Evolutionary conservation across 1,139 yeast genomes (phyloP).

Genomic region (Nadsonia starkeyi-henricii): DNA sequence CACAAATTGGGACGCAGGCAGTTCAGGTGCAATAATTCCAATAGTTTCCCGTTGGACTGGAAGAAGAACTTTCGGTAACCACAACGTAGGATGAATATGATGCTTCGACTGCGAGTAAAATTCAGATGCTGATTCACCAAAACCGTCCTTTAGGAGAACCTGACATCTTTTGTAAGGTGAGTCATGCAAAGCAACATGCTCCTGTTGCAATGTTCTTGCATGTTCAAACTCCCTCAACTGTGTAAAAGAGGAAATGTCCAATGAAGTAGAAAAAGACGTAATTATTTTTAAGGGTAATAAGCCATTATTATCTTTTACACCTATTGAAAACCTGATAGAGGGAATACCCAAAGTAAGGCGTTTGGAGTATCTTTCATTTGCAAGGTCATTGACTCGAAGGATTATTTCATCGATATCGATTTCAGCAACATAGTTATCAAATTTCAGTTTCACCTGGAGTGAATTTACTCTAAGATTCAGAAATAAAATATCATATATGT

Average conservation of each 20-base stretch:
- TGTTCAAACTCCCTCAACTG: constrained; percentile 38
- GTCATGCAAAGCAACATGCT: constrained; percentile 57
- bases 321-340: constrained; percentile 24
- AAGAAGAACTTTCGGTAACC: constrained; percentile 50
- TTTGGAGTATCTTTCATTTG: constrained; percentile 51
- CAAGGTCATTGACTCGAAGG: constrained; percentile 50
- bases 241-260: constrained; percentile 45
- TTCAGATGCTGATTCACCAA: constrained; percentile 25
- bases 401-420: constrained; percentile 25
- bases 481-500: constrained; percentile 55
- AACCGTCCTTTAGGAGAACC: constrained; percentile 44
- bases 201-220: constrained; percentile 42
- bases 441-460: constrained; percentile 21
- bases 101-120: constrained; percentile 29
- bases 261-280: constrained; percentile 36
- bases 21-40: constrained; percentile 14
- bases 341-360: constrained; percentile 41
- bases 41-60: constrained; percentile 36
- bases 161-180: constrained; percentile 73
- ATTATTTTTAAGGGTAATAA: constrained; percentile 13
- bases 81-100: constrained; percentile 41
- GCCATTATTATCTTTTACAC: constrained; percentile 17
- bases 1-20: neutral
- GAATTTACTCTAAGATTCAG: constrained; percentile 25
- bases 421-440: constrained; percentile 20